Conservation (phyloP, 2,329 filamentous ascomycete species). For the Parastagonospora avenae region DNA sequence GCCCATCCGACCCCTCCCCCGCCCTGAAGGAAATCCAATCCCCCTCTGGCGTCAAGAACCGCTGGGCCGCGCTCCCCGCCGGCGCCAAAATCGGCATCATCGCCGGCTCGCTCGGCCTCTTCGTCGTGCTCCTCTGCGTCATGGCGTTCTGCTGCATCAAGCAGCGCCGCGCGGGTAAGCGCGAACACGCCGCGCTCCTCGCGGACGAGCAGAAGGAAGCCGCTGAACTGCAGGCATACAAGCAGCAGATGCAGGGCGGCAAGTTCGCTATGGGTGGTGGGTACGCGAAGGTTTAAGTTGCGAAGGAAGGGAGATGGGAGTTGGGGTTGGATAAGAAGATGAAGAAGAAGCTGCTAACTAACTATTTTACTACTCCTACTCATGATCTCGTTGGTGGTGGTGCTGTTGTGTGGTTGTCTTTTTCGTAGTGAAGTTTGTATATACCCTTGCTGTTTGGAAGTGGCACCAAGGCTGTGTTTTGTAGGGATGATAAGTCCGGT, state of each 20-base stretch:
- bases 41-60: conserved; percentile 42
- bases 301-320: not conserved
- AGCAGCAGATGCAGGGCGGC: conserved; percentile 32
- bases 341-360: not conserved
- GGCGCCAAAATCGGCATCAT: conserved; percentile 44
- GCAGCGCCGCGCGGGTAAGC: conserved; percentile 44
- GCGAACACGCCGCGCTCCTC: conserved; percentile 39
- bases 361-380: not conserved
- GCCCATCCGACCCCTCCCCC: conserved; percentile 38
- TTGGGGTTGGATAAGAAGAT: not conserved
- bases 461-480: not conserved
- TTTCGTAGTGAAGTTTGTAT: not conserved
- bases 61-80: conserved; percentile 41
- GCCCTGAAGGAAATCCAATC: conserved; percentile 42
- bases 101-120: conserved; percentile 31
- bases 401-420: not conserved
- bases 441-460: conserved; percentile 1
- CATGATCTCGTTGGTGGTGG: not conserved
- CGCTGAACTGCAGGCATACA: conserved; percentile 42
- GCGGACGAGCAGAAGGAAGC: conserved; percentile 44
- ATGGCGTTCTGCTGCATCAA: conserved; percentile 47
- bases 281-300: not conserved
- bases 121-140: conserved; percentile 29
- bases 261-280: conserved; percentile 24
- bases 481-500: no score